Evolutionary conservation across 257 asterid species (phyloP), one percentile per base, ranked within the genome.

Genomic region (Plantago ovata): DNA sequence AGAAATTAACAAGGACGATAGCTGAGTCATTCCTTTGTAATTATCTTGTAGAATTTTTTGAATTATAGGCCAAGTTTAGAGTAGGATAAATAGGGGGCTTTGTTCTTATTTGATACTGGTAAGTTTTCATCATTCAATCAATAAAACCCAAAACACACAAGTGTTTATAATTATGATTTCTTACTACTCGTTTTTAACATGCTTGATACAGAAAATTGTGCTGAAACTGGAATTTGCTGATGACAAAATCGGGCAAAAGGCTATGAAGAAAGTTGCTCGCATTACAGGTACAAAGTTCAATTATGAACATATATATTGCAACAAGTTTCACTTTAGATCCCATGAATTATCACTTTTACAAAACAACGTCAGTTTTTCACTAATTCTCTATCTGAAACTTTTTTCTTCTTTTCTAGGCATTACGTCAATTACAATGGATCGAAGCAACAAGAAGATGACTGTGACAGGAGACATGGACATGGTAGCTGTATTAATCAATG

Each of bases 401-500:
- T 13, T 36, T 6, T 21, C 15, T 14, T 13, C 6, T 28, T 51
- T 33, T n/a, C 8, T 10, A 87, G 95, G 95, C 2, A 45, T 87
- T 58, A 88, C 81, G 60, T 79, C 84, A 3, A 73, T 84, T 9
- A 59, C 88, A 6, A 61, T 87, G 19, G 94, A 84, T 59, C 42
- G 55, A 53, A 84, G 82, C 44, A 86, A 82, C 40, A 82, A 78
- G 53, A 80, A 82, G 49, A 32, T 87, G 70, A 84, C 94, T 1
- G 68, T 84, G 3, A 77, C 81, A 0, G 94, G 94, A 2, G 72
- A 64, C 75, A 46, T 84, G 20, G 96, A 84, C 75, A 79, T 89
- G 3, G 78, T 84, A n/a, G 62, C 45, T 2, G 10, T 81, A 13
- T 42, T 85, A 23, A 79, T 88, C 62, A 85, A 84, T 21, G 50